phyloP scores from a whole-genome alignment of 2,329 filamentous ascomycete genomes.

The Penicillium thymicola region DNA sequence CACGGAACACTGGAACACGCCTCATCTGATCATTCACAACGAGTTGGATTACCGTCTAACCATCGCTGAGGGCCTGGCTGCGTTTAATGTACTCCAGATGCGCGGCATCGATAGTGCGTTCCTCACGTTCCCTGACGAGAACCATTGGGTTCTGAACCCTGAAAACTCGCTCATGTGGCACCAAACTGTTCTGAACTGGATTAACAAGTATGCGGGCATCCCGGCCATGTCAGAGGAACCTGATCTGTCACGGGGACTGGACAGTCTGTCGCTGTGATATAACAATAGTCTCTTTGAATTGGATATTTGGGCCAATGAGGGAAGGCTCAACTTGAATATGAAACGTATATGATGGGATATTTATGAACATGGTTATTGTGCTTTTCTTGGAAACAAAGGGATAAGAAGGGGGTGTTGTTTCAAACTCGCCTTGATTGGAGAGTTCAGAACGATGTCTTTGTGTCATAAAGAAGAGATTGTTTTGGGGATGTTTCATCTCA shows the following conservation, averaged over 20 bases:
- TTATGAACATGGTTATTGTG: slow-evolving; percentile 3
- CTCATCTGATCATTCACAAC: slow-evolving; percentile 85
- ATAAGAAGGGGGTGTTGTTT: neutral
- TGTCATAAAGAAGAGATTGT: slow-evolving; percentile 4
- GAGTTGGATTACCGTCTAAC: slow-evolving; percentile 86
- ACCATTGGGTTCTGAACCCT: slow-evolving; percentile 81
- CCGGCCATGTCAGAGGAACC: slow-evolving; percentile 41
- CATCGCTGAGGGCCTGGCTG: slow-evolving; percentile 76
- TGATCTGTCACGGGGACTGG: slow-evolving; percentile 17
- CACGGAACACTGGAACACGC: slow-evolving; percentile 72
- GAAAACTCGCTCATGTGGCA: slow-evolving; percentile 94
- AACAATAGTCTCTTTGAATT: neutral
- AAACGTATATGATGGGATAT: slow-evolving; percentile 1
- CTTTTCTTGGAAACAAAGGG: slow-evolving; percentile 13
- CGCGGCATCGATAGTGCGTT: slow-evolving; percentile 72
- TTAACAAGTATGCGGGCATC: slow-evolving; percentile 58
- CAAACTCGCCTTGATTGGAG: neutral
- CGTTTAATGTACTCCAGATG: slow-evolving; percentile 81
- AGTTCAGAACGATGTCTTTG: slow-evolving; percentile 2
- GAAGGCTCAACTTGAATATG: neutral
- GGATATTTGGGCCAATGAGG: neutral
- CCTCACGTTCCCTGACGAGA: slow-evolving; percentile 76
- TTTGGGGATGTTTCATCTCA: slow-evolving; percentile 14
- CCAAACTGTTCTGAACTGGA: slow-evolving; percentile 75
- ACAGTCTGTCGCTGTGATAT: slow-evolving; percentile 19